phyloP scores from a whole-genome alignment of 1,139 yeast species.

The Kluyveromyces marxianus region DNA sequence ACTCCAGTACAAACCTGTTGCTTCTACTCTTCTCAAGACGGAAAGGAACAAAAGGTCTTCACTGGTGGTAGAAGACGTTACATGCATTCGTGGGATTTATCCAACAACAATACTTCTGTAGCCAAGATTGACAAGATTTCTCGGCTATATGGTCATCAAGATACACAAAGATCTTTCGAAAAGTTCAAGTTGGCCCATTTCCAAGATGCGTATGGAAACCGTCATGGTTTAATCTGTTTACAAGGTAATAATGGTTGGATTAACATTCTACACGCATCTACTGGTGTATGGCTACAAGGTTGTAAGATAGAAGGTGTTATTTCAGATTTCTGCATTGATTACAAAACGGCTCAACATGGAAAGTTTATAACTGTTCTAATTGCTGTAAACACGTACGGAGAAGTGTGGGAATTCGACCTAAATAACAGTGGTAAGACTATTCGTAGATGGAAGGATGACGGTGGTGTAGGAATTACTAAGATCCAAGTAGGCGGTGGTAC shows the following conservation, averaged over 20 bases:
- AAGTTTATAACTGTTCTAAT: slow-evolving; percentile 37
- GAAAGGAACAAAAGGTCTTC: slow-evolving; percentile 44
- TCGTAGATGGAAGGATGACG: slow-evolving; percentile 77
- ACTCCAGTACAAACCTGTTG: slow-evolving; percentile 72
- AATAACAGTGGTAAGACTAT: slow-evolving; percentile 40
- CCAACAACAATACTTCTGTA: slow-evolving; percentile 35
- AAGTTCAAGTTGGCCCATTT: slow-evolving; percentile 57
- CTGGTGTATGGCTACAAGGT: slow-evolving; percentile 82
- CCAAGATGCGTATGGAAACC: slow-evolving; percentile 30
- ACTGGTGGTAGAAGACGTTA: slow-evolving; percentile 91
- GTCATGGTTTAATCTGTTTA: slow-evolving; percentile 67
- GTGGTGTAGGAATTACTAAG: slow-evolving; percentile 78
- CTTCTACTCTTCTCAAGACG: slow-evolving; percentile 24
- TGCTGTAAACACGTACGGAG: slow-evolving; percentile 73
- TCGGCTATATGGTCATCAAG: slow-evolving; percentile 87
- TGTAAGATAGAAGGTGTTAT: slow-evolving; percentile 82
- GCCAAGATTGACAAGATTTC: slow-evolving; percentile 66
- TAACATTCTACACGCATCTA: slow-evolving; percentile 63
- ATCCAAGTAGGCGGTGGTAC: slow-evolving; percentile 68
- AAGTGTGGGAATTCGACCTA: slow-evolving; percentile 80
- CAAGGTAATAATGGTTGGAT: slow-evolving; percentile 89
- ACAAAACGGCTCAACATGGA: slow-evolving; percentile 21
- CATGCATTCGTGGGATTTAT: slow-evolving; percentile 87
- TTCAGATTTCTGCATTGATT: slow-evolving; percentile 69
- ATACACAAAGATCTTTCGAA: slow-evolving; percentile 81